Base-by-base conservation (phyloP, 305 asterid species). In the Salvia sclarea region DNA sequence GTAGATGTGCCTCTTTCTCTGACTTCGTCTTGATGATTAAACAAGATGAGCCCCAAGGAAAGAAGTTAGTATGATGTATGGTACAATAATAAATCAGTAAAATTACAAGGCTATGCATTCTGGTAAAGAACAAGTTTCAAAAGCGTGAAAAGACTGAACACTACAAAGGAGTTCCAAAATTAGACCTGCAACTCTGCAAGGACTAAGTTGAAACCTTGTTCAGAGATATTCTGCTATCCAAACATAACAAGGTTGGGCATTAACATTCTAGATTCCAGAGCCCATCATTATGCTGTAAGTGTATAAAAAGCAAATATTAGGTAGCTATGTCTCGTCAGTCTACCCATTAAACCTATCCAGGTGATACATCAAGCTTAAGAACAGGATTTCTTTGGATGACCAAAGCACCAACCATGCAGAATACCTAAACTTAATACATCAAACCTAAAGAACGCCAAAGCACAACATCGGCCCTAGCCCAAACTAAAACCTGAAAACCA, bases 1-100 rank as follows among this genome's bases (percentile, higher is more conserved):
- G 80, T 70, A 93, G 74, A 75, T 84, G 71, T 64, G 75, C 77
- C 85, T 90, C 97, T 75, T 87, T 93, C 88, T 93, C 96, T 64
- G 88, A 80, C 84, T 80, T 93, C 85, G 96, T 84, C 98, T 93
- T 74, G 79, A 80, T 66, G 76, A 69, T 64, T 76, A 76, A 83
- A 76, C 62, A 78, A 43, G 70, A 76, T 66, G 68, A 71, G 63
- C 58, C 20, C 38, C 64, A 70, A 65, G 65, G 69, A 63, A 71
- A 64, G 18, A 64, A 61, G 72, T 73, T 75, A 68, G 76, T 38
- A 43, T 41, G 62, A 57, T 24, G 61, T 55, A 24, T 55, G 40
- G 41, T 63, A 38, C 35, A 57, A 63, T 17, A 79, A 47, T 48
- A 67, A 47, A 50, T 60, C 49, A 55, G 44, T 53, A 70, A 35